A percentile compares a stretch with the other conserved stretches of the same genome.
Evolutionary conservation across 148 eudicot genomes (phyloP).

Genomic region (Chenopodium berlandieri): DNA sequence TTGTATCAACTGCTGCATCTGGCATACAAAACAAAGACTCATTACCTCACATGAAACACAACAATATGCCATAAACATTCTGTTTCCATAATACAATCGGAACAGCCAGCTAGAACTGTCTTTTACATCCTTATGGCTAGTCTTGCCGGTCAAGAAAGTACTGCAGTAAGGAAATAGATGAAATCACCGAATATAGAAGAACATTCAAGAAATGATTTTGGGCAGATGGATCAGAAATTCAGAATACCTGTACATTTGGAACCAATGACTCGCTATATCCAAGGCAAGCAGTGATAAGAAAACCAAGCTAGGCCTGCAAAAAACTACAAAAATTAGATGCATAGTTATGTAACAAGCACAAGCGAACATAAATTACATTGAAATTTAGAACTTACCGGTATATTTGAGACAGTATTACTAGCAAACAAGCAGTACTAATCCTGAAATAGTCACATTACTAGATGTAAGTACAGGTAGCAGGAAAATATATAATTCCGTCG

Average conservation of each 20-base stretch:
- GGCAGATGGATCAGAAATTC: not conserved
- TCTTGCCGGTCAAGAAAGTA: slow-evolving; percentile 86
- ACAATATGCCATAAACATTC: slow-evolving; percentile 90
- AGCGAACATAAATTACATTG: not conserved
- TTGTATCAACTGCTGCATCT: slow-evolving; percentile 2
- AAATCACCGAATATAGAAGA: not conserved
- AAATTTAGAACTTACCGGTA: slow-evolving; percentile 50
- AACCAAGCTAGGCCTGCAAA: slow-evolving; percentile 75
- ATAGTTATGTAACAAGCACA: not conserved
- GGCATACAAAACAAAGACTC: not conserved
- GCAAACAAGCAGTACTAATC: slow-evolving; percentile 94
- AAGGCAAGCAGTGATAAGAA: slow-evolving; percentile 88
- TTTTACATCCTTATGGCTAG: slow-evolving; percentile 92
- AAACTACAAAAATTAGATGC: slow-evolving; percentile 16
- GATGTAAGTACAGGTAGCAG: not conserved
- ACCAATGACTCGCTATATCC: slow-evolving; percentile 97
- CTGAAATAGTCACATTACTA: slow-evolving; percentile 39
- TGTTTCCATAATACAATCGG: slow-evolving; percentile 74
- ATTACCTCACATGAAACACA: slow-evolving; percentile 95
- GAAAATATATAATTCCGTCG: not conserved
- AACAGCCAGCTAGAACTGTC: slow-evolving; percentile 92
- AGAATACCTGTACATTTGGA: slow-evolving; percentile 95
- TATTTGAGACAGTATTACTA: slow-evolving; percentile 87
- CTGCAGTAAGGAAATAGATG: slow-evolving; percentile 46
- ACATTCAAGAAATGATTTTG: not conserved